Evolutionary conservation across 2,329 filamentous ascomycete species (phyloP).

Genomic region (Exophiala phaeomuriformis): DNA sequence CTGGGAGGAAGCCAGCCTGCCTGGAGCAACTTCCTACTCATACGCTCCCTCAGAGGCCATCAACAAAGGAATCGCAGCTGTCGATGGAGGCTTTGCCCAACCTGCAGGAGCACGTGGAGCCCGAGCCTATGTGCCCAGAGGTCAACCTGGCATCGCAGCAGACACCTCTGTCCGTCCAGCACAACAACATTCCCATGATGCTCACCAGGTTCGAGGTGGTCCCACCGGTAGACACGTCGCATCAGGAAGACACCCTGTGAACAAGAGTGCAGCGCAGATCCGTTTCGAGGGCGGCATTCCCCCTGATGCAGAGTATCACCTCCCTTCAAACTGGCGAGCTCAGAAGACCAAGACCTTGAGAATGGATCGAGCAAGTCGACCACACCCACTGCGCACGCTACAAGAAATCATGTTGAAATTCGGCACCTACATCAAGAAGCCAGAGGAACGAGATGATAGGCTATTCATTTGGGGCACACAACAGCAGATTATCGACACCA

Average conservation of each 20-base stretch:
- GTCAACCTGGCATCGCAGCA: not conserved
- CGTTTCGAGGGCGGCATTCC: slow-evolving; percentile 1
- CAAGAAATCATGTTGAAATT: slow-evolving; percentile 12
- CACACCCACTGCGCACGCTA: slow-evolving; percentile 9
- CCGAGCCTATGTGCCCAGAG: not conserved
- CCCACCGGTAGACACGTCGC: not conserved
- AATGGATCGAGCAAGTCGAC: slow-evolving; percentile 1
- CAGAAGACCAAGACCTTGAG: slow-evolving; percentile 5
- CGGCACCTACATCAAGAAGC: slow-evolving; percentile 19
- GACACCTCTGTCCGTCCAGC: not conserved
- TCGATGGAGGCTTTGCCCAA: not conserved
- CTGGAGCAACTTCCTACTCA: slow-evolving; percentile 16
- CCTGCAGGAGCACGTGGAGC: not conserved
- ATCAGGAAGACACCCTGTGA: not conserved
- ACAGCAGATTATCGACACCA: slow-evolving; percentile 14
- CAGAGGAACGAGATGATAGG: slow-evolving; percentile 4
- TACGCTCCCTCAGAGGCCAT: slow-evolving; percentile 13
- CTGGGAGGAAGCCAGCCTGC: slow-evolving; percentile 21
- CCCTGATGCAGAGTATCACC: slow-evolving; percentile 7
- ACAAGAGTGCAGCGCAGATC: slow-evolving; percentile 6
- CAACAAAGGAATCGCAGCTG: slow-evolving; percentile 7
- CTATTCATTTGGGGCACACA: slow-evolving; percentile 23
- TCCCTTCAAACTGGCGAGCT: slow-evolving; percentile 7
- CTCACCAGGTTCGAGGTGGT: not conserved
- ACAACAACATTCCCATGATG: not conserved